These are phyloP conservation scores for Sclerotinia nivalis DNA, from an alignment of 2,329 filamentous ascomycete species.

Conservation along the genomic window DNA sequence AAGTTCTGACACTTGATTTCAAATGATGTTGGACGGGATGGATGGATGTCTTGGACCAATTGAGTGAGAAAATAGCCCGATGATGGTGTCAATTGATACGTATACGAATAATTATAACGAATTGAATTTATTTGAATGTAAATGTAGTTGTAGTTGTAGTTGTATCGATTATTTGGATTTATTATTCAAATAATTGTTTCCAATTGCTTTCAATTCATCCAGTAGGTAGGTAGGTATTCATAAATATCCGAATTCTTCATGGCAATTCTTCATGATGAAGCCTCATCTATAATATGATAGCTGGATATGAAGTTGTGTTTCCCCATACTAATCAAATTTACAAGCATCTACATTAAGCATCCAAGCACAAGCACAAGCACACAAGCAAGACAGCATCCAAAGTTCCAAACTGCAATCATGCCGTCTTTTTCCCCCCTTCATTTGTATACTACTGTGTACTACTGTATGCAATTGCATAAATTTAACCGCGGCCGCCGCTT, in stretches of 20 bases:
- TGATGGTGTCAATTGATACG: constrained; percentile 20
- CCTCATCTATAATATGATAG: not conserved
- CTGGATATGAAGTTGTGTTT: constrained; percentile 3
- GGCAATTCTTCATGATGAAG: not conserved
- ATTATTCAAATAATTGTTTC: not conserved
- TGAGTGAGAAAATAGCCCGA: not conserved
- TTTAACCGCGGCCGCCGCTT: constrained; percentile 21
- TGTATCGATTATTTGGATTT: too few relatives aligned
- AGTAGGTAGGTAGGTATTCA: not conserved
- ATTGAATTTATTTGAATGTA: not conserved
- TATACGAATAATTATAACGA: constrained; percentile 11
- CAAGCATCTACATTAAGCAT: constrained; percentile 6
- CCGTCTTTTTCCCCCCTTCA: not conserved
- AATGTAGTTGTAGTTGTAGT: too few relatives aligned
- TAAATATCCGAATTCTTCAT: not conserved
- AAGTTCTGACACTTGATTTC: constrained; percentile 9
- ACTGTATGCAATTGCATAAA: not conserved
- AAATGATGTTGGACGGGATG: not conserved
- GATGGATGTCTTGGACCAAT: constrained; percentile 19
- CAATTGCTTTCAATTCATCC: not conserved
- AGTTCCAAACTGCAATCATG: not conserved
- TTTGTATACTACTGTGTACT: not conserved
- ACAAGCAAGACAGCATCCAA: not conserved
- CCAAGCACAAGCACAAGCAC: not conserved
- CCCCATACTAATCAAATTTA: not conserved